Percentiles rank a stretch among this genome's conserved stretches.
Evolutionary conservation across 2,329 filamentous ascomycete species (phyloP).

Genomic region (Cyphellophora europaea): DNA sequence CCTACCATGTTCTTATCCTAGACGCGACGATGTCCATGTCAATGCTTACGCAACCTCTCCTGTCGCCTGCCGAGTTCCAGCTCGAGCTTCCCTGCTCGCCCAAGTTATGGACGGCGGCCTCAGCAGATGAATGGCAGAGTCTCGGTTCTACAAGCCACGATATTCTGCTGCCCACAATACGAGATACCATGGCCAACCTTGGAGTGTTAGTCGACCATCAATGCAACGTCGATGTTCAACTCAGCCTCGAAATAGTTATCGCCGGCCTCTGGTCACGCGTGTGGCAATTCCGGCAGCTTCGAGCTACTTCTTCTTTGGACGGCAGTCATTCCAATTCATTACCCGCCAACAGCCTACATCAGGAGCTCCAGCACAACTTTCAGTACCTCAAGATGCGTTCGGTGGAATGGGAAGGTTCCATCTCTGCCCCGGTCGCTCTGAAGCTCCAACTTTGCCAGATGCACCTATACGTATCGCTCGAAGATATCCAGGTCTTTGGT

Average conservation of each 20-base stretch:
- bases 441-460: constrained; percentile 25
- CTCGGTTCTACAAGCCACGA: constrained; percentile 13
- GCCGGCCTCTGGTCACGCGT: constrained; percentile 3
- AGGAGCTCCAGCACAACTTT: constrained; percentile 1
- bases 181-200: background rate
- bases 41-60: constrained; percentile 49
- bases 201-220: constrained; percentile 1
- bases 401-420: constrained; percentile 20
- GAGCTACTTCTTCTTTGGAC: background rate
- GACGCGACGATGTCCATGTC: constrained; percentile 62
- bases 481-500: constrained; percentile 34
- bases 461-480: constrained; percentile 32
- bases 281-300: constrained; percentile 3
- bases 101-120: constrained; percentile 56
- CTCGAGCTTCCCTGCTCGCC: constrained; percentile 46
- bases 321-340: background rate
- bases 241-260: background rate
- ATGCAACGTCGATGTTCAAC: constrained; percentile 1
- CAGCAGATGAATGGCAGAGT: constrained; percentile 57
- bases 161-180: background rate
- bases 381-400: constrained; percentile 19
- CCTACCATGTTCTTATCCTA: constrained; percentile 55
- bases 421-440: constrained; percentile 22
- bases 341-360: constrained; percentile 1
- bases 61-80: constrained; percentile 10